Conservation (phyloP, 768 basidiomycete genomes). For the Hortiboletus flavorubellus region DNA sequence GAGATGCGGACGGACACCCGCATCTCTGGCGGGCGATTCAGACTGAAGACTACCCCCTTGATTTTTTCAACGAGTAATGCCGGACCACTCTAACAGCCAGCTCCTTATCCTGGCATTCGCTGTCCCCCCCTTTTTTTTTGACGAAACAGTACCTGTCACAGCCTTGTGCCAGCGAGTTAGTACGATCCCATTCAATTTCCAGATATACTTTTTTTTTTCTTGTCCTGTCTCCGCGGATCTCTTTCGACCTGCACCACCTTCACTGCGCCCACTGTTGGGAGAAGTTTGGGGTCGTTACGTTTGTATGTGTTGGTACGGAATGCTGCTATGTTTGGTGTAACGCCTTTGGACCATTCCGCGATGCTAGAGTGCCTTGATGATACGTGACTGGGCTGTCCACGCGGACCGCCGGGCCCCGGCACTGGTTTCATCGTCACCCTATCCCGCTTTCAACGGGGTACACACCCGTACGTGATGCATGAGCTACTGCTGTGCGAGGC, state of each 20-base stretch:
- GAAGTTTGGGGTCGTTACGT: constrained; percentile 7
- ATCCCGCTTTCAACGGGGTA: background rate
- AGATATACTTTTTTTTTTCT: constrained; percentile 4
- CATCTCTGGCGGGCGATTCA: constrained; percentile 67
- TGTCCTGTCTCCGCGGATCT: constrained; percentile 9
- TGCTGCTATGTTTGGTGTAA: background rate
- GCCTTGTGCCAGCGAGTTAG: constrained; percentile 6
- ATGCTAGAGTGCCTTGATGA: constrained; percentile 1
- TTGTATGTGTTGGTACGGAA: background rate
- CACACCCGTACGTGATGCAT: background rate
- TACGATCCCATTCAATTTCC: background rate
- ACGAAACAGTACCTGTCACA: constrained; percentile 21
- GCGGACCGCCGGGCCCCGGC: background rate
- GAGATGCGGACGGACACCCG: constrained; percentile 45
- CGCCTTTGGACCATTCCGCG: background rate
- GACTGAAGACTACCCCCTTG: constrained; percentile 49
- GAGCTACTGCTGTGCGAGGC: background rate
- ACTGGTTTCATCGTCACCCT: background rate
- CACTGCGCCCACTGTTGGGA: constrained; percentile 9
- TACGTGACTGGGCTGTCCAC: constrained; percentile 1
- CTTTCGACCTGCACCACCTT: background rate
- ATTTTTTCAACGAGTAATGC: constrained; percentile 28
- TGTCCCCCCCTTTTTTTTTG: constrained; percentile 4
- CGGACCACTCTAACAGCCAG: background rate
- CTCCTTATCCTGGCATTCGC: background rate